Base-by-base conservation (phyloP, 495 filamentous ascomycete species). In the Lasiosphaeria miniovina region DNA sequence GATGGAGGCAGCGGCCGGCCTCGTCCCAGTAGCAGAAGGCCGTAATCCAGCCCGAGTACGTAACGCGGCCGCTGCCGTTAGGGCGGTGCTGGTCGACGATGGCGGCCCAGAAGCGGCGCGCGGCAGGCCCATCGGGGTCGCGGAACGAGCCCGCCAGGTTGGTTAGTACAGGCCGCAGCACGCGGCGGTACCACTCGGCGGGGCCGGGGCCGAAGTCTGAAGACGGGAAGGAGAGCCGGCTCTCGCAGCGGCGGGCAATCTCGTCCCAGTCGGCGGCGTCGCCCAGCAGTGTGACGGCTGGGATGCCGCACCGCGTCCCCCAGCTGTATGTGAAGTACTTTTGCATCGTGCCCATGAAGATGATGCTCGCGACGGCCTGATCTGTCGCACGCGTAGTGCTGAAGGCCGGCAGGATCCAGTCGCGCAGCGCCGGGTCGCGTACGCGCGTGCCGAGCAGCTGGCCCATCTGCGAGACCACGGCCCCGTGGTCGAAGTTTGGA, bases 341-440 rank as follows among this genome's bases (percentile, higher is more conserved):
- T 60, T 79, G 75, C 71, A 79, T 72, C 36, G 77, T 68, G 46
- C 74, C 71, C 74, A 81, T 77, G 63, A 80, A 72, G 9, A 79
- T 58, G 49, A 79, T 65, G 51, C 70, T 67, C 2, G 77, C 76
- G 33, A 77, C 71, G 3, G 72, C 67, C 54, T 71, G 67, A 61
- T 82, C 79, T 8, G 59, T 54, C 36, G 70, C 66, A 8, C 70
- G 71, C 15, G 75, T 81, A 5, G 79, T 82, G 35, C 68, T 72
- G 55, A 80, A 81, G 36, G 71, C 62, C 1, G 78, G 79, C 31
- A 80, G 65, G 45, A 79, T 69, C 75, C 75, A 82, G 34, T 74
- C 62, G 17, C 66, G 63, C 33, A 79, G 54, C 2, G 49, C 50
- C 32, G 69, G 69, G 56, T 76, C 76, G 14, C 62, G 61, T 31